Base-by-base conservation (phyloP, 2,329 filamentous ascomycete species). In the Fusarium armeniacum region DNA sequence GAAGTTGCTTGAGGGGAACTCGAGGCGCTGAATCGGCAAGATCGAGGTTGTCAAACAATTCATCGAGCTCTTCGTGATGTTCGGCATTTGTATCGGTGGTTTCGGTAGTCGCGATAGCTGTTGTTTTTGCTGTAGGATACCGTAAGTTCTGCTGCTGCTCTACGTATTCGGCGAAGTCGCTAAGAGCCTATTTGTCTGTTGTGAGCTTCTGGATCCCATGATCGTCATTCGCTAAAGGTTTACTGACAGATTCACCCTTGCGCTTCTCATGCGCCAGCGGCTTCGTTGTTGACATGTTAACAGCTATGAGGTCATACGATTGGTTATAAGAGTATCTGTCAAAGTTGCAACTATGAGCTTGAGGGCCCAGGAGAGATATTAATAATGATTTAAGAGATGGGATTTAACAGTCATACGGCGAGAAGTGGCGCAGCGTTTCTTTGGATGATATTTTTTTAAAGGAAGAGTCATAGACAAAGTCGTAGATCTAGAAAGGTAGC, bases 81-180 rank as follows among this genome's bases (percentile, higher is more conserved):
- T 75, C 90, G 74, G 92, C 78, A 18, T 69, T 63, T 20, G 77
- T 54, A 51, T 77, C 68, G 36, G 78, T 67, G 24, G 78, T 75
- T 12, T 78, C 70, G 15, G 77, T 76, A 49, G 32, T 56, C 18
- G 71, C 69, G 75, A 61, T 59, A 41, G 77, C 66, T 22, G 65
- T 58, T 35, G 76, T 71, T 56, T 77, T 80, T 36, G 82, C 76
- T 44, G 77, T 77, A 3, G 87, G 87, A 73, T 89, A 90, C 59
- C 92, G 90, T 51, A 90, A 81, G 16, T 90, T 90, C 80, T 98
- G 96, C 79, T 98, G 94, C 78, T 94, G 92, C 80, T 98, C 94
- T 71, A 98, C 96, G 76, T 98, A 98, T 76, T 99, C 96, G 79
- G 94, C 94, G 78, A 99, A 99, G 75, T 98, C 96, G 83, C 92